Evolutionary conservation across 2,329 filamentous ascomycete species (phyloP), one percentile per base, ranked within the genome.

Genomic region (Aspergillus ruber): DNA sequence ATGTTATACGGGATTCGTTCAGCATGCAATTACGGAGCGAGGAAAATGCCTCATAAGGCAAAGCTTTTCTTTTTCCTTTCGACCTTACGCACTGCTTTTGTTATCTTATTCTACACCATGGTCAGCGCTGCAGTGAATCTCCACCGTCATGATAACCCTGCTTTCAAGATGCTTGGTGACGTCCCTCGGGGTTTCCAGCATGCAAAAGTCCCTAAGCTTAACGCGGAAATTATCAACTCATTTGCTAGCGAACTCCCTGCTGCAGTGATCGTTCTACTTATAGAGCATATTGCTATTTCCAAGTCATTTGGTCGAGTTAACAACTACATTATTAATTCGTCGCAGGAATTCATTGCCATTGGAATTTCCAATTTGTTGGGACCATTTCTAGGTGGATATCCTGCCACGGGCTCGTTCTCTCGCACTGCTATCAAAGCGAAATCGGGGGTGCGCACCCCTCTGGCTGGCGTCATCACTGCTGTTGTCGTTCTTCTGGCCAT

Each of bases 361-460:
- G 91, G 91, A 52, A 81, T 96, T 21, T 86, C 85, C 32, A 97
- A 97, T 64, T 75, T 97, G 32, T 76, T 97, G 6, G 90, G 88
- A 1, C 90, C 93, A 2, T 95, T 97, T 72, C 77, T 97, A 2
- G 93, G 91, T 44, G 93, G 79, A 2, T 98, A 95, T 62, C 88
- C 91, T 12, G 87, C 89, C 0, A 98, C 91, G 2, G 93, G 93
- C 1, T 97, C 93, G 2, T 97, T 97, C 76, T 95, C 88, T 32
- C 84, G 93, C 51, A 97, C 93, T 23, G 91, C 93, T 45, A 96
- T 97, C 72, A 95, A 96, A 69, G 93, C 91, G 3, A 97, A 97
- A 70, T 90, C 93, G 43, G 93, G 93, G 60, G 91, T 96, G 3
- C 83, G 89, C 20, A 96, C 90, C 0, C 91, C 91, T 1, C 83